phyloP scores from a whole-genome alignment of 108 stramenopile species.

The Chaetoceros muelleri region DNA sequence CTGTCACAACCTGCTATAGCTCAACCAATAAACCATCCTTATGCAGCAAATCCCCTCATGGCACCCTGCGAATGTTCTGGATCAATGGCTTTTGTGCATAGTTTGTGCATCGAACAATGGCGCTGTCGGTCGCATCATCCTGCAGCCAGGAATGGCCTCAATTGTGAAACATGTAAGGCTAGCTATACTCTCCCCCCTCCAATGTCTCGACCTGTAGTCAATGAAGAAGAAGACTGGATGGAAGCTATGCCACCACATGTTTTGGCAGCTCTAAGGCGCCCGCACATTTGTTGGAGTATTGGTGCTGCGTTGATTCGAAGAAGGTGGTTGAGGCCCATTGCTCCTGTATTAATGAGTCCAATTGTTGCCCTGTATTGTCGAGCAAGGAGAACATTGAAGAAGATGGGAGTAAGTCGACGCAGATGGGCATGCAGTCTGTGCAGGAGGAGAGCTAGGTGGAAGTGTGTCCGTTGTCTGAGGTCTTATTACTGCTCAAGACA shows the following conservation, averaged over 20 bases:
- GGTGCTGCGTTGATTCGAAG: constrained; percentile 61
- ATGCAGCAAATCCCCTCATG: constrained; percentile 67
- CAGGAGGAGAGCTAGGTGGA: constrained; percentile 78
- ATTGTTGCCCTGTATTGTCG: constrained; percentile 76
- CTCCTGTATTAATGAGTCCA: constrained; percentile 69
- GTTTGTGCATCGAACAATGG: constrained; percentile 86
- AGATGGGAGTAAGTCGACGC: constrained; percentile 72
- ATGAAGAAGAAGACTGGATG: constrained; percentile 67
- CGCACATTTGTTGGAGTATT: constrained; percentile 78
- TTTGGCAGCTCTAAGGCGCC: constrained; percentile 64
- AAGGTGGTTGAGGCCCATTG: constrained; percentile 64
- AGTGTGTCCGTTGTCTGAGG: constrained; percentile 84
- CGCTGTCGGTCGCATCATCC: constrained; percentile 80
- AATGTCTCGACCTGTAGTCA: constrained; percentile 42
- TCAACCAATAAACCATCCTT: constrained; percentile 39
- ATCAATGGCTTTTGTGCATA: constrained; percentile 88
- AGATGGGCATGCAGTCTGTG: constrained; percentile 89
- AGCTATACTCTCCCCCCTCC: constrained; percentile 81
- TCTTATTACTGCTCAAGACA: constrained; percentile 85
- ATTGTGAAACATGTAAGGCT: constrained; percentile 76
- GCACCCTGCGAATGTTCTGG: constrained; percentile 85
- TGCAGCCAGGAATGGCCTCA: constrained; percentile 54
- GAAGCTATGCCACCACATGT: constrained; percentile 90
- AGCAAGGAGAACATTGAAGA: constrained; percentile 71
- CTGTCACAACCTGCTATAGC: constrained; percentile 30